Evolutionary conservation across 2,329 filamentous ascomycete species (phyloP), one percentile per base, ranked within the genome.

Genomic region (Ilyonectria robusta): DNA sequence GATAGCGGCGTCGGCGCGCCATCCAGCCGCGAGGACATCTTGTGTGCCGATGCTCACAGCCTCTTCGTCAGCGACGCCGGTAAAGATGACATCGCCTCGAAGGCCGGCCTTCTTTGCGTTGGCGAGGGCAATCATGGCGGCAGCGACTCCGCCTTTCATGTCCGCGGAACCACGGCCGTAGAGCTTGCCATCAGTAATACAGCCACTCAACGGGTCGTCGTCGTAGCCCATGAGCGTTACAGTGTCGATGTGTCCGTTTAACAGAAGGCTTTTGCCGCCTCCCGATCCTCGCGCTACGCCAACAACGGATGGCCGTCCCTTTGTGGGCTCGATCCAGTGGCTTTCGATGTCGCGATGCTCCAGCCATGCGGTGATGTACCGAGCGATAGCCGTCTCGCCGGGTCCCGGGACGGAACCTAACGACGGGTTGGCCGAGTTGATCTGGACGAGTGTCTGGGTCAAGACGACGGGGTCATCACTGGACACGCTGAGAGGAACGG

Each of bases 11-110:
- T 88, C 85, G 1, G 87, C 85, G 33, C 78, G 78, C 86, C 86
- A 89, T 1, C 86, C 87, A 2, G 85, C 84, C 11, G 77, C 78
- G 1, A 89, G 72, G 0, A 88, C 68, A 46, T 88, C 80, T 64
- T 84, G 81, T 0, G 86, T 89, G 1, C 87, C 87, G 11, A 84
- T 83, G 31, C 84, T 87, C 5, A 78, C 73, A 47, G 81, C 81
- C 68, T 89, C 87, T 60, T 89, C 86, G 48, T 89, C 87, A 0
- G 86, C 83, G 3, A 89, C 87, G 1, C 83, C 86, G 0, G 86
- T 80, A 6, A 89, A 78, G 9, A 89, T 84, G 9, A 88, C 80
- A 54, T 88, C 84, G 3, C 87, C 87, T 0, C 78, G 73, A 10
- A 84, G 79, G 0, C 74, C 70, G 23, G 82, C 79, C 1, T 72